Evolutionary conservation across 495 filamentous ascomycete genomes (phyloP).

Genomic region (Trichoderma reesei): DNA sequence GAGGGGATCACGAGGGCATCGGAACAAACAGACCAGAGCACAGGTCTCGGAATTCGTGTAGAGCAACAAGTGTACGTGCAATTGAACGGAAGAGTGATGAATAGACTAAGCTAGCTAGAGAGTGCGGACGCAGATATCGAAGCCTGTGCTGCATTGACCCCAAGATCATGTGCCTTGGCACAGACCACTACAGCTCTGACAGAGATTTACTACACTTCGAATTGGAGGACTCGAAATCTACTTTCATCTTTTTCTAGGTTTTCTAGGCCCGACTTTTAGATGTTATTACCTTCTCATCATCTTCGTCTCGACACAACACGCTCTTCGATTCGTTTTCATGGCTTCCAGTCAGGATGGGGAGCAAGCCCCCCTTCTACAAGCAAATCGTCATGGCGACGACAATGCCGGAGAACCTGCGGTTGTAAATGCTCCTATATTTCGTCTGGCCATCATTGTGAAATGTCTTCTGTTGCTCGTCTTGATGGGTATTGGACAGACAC

Average conservation of each 20-base stretch:
- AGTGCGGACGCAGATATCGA: no score
- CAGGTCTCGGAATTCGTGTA: no score
- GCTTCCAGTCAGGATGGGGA: neutral
- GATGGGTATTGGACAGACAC: neutral
- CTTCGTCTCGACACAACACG: neutral
- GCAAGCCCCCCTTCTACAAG: neutral
- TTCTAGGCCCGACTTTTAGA: neutral
- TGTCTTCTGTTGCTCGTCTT: neutral
- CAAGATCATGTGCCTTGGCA: no score
- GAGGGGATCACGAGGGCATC: no score
- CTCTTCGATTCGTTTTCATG: conserved; percentile 1
- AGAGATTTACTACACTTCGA: no score
- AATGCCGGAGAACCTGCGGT: neutral
- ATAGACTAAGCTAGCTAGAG: no score
- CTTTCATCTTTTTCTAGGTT: neutral
- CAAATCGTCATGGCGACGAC: neutral
- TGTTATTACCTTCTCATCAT: neutral
- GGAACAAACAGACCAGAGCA: no score
- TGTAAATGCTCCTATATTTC: neutral
- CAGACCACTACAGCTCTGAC: no score
- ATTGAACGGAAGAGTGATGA: no score
- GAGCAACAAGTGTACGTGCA: no score
- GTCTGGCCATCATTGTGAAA: neutral
- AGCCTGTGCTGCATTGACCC: no score
- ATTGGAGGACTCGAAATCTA: no score